These are phyloP conservation scores for Chaetomium sp. DNA, from an alignment of 2,329 filamentous ascomycete genomes.

Conservation along the genomic window DNA sequence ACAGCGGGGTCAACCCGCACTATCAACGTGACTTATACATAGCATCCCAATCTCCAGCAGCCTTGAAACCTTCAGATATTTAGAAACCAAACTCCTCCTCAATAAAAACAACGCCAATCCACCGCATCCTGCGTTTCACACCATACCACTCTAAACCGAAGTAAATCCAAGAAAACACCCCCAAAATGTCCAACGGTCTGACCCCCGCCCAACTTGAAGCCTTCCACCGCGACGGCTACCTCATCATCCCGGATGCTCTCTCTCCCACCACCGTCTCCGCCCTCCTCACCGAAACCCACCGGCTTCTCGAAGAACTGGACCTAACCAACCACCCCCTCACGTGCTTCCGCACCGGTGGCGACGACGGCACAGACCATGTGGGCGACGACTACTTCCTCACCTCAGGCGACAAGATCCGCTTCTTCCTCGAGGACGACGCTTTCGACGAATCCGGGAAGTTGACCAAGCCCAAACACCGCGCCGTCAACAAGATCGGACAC, in stretches of 20 bases:
- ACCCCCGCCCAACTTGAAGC: conserved; percentile 61
- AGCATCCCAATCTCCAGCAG: no score
- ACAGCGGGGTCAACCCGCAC: no score
- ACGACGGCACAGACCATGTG: conserved; percentile 62
- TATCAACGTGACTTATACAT: no score
- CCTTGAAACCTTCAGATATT: no score
- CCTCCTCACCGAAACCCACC: conserved; percentile 68
- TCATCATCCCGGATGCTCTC: conserved; percentile 76
- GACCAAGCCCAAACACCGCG: conserved; percentile 69
- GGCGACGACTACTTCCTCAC: conserved; percentile 91
- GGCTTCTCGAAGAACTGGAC: conserved; percentile 67
- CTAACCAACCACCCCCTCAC: conserved; percentile 87
- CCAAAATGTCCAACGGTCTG: conserved; percentile 45
- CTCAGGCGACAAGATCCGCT: conserved; percentile 85
- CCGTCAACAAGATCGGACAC: conserved; percentile 88
- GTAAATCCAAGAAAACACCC: neutral
- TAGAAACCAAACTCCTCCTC: no score
- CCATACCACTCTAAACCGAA: neutral
- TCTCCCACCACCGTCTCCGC: conserved; percentile 55
- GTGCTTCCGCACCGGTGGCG: conserved; percentile 80
- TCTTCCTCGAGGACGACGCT: conserved; percentile 96
- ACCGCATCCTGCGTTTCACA: no score
- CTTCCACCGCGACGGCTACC: conserved; percentile 82
- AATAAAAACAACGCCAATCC: no score
- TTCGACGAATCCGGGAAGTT: conserved; percentile 62